phyloP scores from a whole-genome alignment of 192 early-diverging fungal species.

The Funneliformis mosseae region DNA sequence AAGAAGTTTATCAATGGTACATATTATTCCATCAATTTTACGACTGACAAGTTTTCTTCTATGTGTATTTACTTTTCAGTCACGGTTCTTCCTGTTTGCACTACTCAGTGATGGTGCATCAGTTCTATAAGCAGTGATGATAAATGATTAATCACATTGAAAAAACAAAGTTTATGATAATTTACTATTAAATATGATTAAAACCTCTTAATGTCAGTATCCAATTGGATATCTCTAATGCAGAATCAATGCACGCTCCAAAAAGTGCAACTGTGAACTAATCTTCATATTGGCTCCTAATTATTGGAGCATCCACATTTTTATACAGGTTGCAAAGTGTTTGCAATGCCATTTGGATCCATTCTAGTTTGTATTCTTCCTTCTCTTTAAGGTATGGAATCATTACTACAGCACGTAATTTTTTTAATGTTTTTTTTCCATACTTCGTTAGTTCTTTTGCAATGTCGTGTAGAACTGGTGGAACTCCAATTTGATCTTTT shows the following conservation, averaged over 20 bases:
- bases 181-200: slow-evolving; percentile 14
- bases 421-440: slow-evolving; percentile 13
- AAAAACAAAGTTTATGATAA: slow-evolving; percentile 1
- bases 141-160: neutral
- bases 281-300: neutral
- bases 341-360: neutral
- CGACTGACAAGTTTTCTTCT: slow-evolving; percentile 20
- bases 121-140: slow-evolving; percentile 16
- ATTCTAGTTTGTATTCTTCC: neutral
- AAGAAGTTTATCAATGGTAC: neutral
- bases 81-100: slow-evolving; percentile 25
- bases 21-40: slow-evolving; percentile 28
- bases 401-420: slow-evolving; percentile 1
- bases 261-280: slow-evolving; percentile 16
- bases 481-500: slow-evolving; percentile 11
- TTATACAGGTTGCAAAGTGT: neutral
- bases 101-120: slow-evolving; percentile 22
- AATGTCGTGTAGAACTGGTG: neutral
- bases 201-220: slow-evolving; percentile 27
- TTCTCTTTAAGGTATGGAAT: slow-evolving; percentile 9
- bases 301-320: neutral
- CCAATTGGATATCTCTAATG: neutral
- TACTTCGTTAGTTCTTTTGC: slow-evolving; percentile 27
- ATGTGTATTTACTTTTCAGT: slow-evolving; percentile 16
- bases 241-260: slow-evolving; percentile 23